Base-by-base conservation (phyloP, 768 basidiomycete species). In the Leccinum barrowsii region DNA sequence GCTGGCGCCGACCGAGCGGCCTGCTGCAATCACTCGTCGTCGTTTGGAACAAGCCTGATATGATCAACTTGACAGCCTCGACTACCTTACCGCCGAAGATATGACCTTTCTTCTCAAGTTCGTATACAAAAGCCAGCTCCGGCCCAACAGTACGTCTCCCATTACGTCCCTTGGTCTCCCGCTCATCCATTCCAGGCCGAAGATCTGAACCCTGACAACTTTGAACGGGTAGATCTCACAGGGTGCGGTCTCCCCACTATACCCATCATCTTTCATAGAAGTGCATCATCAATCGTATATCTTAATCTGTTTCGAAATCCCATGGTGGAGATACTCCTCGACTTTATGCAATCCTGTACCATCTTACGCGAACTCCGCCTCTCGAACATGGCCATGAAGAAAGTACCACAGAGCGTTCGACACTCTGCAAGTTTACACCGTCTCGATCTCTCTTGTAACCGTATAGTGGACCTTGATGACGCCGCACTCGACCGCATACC, bases 261-360 rank as follows among this genome's bases (percentile, higher is more conserved):
- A 50, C 97, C 97, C 1, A 86, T 96, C 63, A 78, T 85, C 58
- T 79, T 98, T 12, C 89, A 99, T 71, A 81, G 84, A 55, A 85
- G 92, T 59, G 94, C 94, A 1, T 86, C 89, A 63, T 82, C 83
- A 24, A 94, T 99, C 66, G 77, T 90, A 58, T 86, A 81, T 42
- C 87, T 98, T 58, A 91, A 90, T 59, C 82, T 98, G 13, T 96
- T 94, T 4, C 85, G 91, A 47, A 99, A 98, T 69, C 94, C 95
- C 2, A 92, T 96, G 84, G 82, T 95, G 55, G 95, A 98, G 72
- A 89, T 98, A 35, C 97, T 96, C 1, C 85, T 93, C 52, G 97
- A 98, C 74, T 99, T 99, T 70, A 88, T 97, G 57, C 92, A 97
- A 72, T 84, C 88, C 5, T 96, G 94, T 68, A 83, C 83, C 1